Conservation (phyloP, 2,329 filamentous ascomycete species). For the Sclerotinia subarctica region DNA sequence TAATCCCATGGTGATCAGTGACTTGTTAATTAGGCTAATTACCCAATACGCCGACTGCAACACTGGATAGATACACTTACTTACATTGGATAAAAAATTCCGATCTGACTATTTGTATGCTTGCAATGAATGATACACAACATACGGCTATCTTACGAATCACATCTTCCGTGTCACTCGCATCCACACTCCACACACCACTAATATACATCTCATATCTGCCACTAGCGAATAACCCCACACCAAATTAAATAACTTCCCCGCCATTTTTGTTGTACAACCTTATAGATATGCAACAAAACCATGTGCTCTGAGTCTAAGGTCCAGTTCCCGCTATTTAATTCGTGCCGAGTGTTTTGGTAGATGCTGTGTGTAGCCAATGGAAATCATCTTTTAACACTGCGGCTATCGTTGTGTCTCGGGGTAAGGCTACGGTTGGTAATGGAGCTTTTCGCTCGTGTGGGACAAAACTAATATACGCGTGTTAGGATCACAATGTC, state of each 20-base stretch:
- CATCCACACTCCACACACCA: background rate
- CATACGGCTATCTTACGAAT: no score
- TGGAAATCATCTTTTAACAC: background rate
- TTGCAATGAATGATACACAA: background rate
- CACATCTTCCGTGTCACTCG: background rate
- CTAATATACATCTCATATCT: background rate
- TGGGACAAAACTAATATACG: background rate
- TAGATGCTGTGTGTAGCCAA: background rate
- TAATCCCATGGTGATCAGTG: no score
- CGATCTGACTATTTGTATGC: background rate
- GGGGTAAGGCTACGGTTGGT: background rate
- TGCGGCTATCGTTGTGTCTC: background rate
- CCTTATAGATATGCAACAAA: conserved; percentile 6
- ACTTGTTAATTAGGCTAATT: no score
- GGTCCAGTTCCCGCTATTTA: conserved; percentile 1
- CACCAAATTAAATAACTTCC: background rate
- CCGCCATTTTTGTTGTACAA: background rate
- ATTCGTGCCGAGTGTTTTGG: background rate
- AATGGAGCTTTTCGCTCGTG: conserved; percentile 11
- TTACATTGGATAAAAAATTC: no score
- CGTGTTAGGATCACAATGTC: background rate
- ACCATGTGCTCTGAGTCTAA: background rate
- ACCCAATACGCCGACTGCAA: no score
- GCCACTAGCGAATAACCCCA: background rate
- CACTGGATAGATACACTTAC: no score